These are phyloP conservation scores for Chaetothyriales sp. DNA, from an alignment of 2,329 filamentous ascomycete species.

Conservation along the genomic window DNA sequence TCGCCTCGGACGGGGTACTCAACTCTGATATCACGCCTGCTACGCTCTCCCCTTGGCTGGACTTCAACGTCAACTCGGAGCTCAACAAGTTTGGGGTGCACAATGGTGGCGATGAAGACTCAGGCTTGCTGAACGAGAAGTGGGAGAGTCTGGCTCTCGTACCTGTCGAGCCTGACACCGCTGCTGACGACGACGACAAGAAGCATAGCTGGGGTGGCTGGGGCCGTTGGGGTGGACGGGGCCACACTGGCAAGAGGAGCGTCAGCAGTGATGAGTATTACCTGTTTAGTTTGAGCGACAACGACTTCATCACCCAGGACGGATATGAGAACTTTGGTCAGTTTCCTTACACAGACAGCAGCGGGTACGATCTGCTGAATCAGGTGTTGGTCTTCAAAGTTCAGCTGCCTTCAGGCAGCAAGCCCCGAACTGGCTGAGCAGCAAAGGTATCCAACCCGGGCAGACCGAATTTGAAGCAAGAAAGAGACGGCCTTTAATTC, in stretches of 20 bases:
- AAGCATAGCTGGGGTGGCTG: slow-evolving; percentile 9
- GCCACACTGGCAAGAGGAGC: neutral
- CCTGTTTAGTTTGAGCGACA: slow-evolving; percentile 52
- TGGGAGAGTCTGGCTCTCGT: slow-evolving; percentile 56
- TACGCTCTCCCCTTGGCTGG: slow-evolving; percentile 49
- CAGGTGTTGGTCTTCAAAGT: slow-evolving; percentile 51
- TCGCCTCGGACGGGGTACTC: slow-evolving; percentile 40
- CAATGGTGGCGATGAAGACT: slow-evolving; percentile 49
- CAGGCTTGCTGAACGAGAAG: slow-evolving; percentile 54
- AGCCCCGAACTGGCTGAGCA: neutral
- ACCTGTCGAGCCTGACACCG: slow-evolving; percentile 37
- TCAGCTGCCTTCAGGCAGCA: slow-evolving; percentile 24
- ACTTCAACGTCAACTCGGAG: slow-evolving; percentile 52
- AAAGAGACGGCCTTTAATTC: too few species aligned
- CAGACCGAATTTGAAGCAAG: too few species aligned
- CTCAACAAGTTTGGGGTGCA: slow-evolving; percentile 51
- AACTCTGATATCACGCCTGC: slow-evolving; percentile 41
- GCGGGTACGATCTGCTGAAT: slow-evolving; percentile 43
- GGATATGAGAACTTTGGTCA: slow-evolving; percentile 43
- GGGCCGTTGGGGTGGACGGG: neutral
- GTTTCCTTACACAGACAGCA: slow-evolving; percentile 40
- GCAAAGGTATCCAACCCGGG: neutral
- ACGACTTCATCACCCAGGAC: slow-evolving; percentile 62
- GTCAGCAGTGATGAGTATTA: slow-evolving; percentile 40
- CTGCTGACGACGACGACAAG: slow-evolving; percentile 5